A percentile compares a stretch with the other conserved stretches of the same genome.
These are phyloP conservation scores for Hypoxylon crocopeplum DNA, from an alignment of 495 filamentous ascomycete species.

Conservation along the genomic window DNA sequence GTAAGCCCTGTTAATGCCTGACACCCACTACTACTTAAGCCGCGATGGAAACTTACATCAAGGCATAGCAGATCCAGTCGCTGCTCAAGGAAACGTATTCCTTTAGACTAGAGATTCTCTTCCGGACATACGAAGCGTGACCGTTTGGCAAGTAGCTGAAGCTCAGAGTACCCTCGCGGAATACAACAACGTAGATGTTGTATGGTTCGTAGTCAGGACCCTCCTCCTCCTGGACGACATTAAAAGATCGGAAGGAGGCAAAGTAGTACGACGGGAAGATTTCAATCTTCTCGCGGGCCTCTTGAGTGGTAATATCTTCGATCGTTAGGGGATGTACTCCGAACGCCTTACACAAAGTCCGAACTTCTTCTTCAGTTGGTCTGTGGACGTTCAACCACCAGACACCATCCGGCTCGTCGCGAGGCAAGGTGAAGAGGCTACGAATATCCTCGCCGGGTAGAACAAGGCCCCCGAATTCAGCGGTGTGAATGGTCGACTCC, in stretches of 20 bases:
- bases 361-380: constrained; percentile 87
- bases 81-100: constrained; percentile 92
- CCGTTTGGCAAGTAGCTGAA: constrained; percentile 87
- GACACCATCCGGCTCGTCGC: constrained; percentile 74
- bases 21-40: neutral
- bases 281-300: constrained; percentile 97
- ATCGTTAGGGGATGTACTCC: constrained; percentile 91
- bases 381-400: constrained; percentile 97
- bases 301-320: constrained; percentile 92
- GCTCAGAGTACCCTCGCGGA: constrained; percentile 91
- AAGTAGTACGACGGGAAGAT: constrained; percentile 98
- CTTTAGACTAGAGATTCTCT: constrained; percentile 88
- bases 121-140: constrained; percentile 86
- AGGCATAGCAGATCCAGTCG: constrained; percentile 98
- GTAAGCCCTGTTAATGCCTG: constrained; percentile 33
- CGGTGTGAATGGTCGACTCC: constrained; percentile 88
- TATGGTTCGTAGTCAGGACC: constrained; percentile 87
- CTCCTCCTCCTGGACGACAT: constrained; percentile 67
- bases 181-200: constrained; percentile 96
- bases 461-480: constrained; percentile 84
- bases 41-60: constrained; percentile 71
- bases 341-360: constrained; percentile 88
- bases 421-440: constrained; percentile 80
- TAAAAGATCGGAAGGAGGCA: constrained; percentile 94
- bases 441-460: constrained; percentile 87